Conservation (phyloP, 805 yeast genomes). For the Candida dajiaensis region DNA sequence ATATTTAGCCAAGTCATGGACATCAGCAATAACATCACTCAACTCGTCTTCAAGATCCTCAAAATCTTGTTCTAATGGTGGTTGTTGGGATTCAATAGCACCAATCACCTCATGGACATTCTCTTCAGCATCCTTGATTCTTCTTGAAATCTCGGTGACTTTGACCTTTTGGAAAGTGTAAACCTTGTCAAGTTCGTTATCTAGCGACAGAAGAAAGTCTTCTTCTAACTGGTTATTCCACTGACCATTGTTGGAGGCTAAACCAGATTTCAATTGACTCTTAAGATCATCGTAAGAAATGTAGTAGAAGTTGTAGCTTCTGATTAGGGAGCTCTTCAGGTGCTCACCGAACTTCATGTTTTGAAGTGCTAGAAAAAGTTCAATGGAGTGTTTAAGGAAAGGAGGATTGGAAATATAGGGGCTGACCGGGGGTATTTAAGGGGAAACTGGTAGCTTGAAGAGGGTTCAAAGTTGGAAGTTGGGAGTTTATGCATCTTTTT, state of each 20-base stretch:
- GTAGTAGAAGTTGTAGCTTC: constrained; percentile 87
- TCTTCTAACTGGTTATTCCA: constrained; percentile 85
- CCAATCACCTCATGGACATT: constrained; percentile 64
- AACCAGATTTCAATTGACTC: constrained; percentile 65
- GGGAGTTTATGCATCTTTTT: neutral
- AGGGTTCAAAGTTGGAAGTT: neutral
- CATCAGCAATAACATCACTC: constrained; percentile 90
- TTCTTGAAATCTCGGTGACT: constrained; percentile 75
- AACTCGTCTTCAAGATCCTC: constrained; percentile 71
- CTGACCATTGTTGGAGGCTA: constrained; percentile 44
- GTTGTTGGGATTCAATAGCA: constrained; percentile 35
- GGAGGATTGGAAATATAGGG: no score
- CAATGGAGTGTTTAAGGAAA: no score
- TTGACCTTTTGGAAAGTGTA: constrained; percentile 87
- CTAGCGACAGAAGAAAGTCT: constrained; percentile 64
- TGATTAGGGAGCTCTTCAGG: constrained; percentile 79
- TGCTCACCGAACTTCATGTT: constrained; percentile 99
- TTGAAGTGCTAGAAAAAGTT: no score
- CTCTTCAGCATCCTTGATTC: constrained; percentile 77
- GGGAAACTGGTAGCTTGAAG: neutral
- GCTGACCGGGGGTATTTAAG: neutral
- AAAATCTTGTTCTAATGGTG: constrained; percentile 60
- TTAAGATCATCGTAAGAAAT: constrained; percentile 89
- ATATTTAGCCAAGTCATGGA: constrained; percentile 93
- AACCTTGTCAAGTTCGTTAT: constrained; percentile 86